phyloP scores from a whole-genome alignment of 2,329 filamentous ascomycete species.

The Fusarium longipes region DNA sequence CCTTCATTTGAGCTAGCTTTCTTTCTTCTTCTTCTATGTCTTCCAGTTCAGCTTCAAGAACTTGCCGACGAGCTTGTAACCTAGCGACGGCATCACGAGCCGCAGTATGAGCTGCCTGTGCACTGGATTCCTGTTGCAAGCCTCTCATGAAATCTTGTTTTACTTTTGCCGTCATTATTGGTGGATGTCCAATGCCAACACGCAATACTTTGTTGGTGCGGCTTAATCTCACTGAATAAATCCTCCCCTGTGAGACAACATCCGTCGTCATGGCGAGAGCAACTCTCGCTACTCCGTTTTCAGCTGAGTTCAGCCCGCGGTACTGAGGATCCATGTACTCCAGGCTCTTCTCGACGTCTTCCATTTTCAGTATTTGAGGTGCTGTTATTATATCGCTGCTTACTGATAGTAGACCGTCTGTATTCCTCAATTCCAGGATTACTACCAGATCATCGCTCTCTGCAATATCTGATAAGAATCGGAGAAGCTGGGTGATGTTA shows the following conservation, averaged over 20 bases:
- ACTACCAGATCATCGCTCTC: not conserved
- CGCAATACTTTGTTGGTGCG: not conserved
- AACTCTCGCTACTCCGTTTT: not conserved
- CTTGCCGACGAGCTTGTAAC: not conserved
- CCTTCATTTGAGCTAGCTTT: not conserved
- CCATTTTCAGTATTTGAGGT: no score
- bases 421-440: not conserved
- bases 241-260: not conserved
- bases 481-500: not conserved
- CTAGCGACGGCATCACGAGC: no score
- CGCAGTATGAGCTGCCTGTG: no score
- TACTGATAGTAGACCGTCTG: no score
- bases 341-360: not conserved
- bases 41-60: rapidly evolving
- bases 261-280: not conserved
- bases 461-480: not conserved
- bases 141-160: not conserved
- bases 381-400: no score
- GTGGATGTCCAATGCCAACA: not conserved
- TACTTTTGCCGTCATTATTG: not conserved
- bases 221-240: not conserved
- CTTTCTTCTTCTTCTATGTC: not conserved
- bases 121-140: not conserved
- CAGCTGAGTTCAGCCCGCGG: no score
- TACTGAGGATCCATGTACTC: not conserved